Evolutionary conservation across 2,329 filamentous ascomycete genomes (phyloP), one percentile per base, ranked within the genome.

Genomic region (Colletotrichum australisinense): DNA sequence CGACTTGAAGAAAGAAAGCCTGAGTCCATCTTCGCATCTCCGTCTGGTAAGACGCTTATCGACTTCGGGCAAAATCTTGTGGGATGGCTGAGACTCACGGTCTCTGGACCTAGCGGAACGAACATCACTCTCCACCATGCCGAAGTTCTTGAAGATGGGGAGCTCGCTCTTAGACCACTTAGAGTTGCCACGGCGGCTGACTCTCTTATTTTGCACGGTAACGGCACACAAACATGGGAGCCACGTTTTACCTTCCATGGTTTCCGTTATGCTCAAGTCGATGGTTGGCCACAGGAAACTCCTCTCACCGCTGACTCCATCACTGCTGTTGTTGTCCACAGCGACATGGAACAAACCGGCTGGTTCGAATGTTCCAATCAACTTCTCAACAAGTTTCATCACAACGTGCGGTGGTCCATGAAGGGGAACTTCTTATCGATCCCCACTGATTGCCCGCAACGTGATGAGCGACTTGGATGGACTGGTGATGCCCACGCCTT

Each of bases 21-120:
- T 11, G 63, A 74, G 6, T 58, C 74, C 14, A 79, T 83, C 42
- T 81, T 81, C 14, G 78, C 74, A 72, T 77, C 83, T 0, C 79
- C 81, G 0, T 83, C 84, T 0, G 85, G 86, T 0, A 87, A 86
- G 73, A 83, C 80, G 0, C 77, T 89, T 3, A 69, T 90, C 5
- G 88, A 91, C 74, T 90, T 91, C 77, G 88, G 88, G 1, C 88
- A 91, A 76, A 90, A 91, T 75, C 79, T 91, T 0, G 88, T 90
- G 0, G 89, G 89, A 1, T 83, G 83, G 75, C 68, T 90, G 1
- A 79, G 80, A 0, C 75, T 90, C 12, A 81, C 76, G 1, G 77
- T 86, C 2, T 75, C 75, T 52, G 85, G 82, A 0, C 79, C 81
- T 0, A 76, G 77, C 3, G 85, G 84, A 1, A 80, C 83, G 3